Percentiles rank a stretch among this genome's conserved stretches.
Evolutionary conservation across 31 red algal genomes (phyloP).

Genomic region (Pterothamnion heteromorphum): DNA sequence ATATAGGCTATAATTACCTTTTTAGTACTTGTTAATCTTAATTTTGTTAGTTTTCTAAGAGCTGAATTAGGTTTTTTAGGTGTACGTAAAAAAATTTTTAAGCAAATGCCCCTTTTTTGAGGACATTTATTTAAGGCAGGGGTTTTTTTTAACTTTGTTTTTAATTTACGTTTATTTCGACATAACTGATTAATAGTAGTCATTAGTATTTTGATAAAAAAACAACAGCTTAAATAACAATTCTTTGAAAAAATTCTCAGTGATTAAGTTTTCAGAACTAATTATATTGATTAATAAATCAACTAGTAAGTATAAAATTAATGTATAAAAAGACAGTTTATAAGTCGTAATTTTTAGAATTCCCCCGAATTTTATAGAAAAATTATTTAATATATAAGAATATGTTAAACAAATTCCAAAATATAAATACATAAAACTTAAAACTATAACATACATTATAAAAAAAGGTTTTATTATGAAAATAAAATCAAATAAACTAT

Average conservation of each 20-base stretch:
- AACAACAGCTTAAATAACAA: not conserved
- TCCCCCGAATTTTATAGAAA: not conserved
- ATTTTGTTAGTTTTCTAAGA: conserved; percentile 53
- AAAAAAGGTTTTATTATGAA: not conserved
- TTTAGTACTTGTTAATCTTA: conserved; percentile 38
- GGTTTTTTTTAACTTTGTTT: conserved; percentile 33
- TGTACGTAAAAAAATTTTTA: conserved; percentile 59
- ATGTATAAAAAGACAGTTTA: not conserved
- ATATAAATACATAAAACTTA: not conserved
- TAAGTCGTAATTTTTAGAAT: not conserved
- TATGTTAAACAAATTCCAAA: not conserved
- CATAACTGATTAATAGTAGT: conserved; percentile 25
- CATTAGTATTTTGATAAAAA: conserved; percentile 21
- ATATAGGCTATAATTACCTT: conserved; percentile 53
- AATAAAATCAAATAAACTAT: conserved; percentile 33
- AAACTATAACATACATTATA: not conserved
- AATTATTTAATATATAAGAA: not conserved
- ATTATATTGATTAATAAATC: not conserved
- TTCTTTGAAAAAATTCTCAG: conserved; percentile 17
- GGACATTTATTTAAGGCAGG: conserved; percentile 50
- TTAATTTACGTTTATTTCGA: not conserved
- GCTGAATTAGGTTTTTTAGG: conserved; percentile 72
- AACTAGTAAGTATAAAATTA: not conserved
- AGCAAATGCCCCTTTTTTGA: conserved; percentile 57
- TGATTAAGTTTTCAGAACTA: not conserved